Evolutionary conservation across 345 rosid genomes (phyloP).

Genomic region (thale cress (Arabidopsis thaliana)): DNA sequence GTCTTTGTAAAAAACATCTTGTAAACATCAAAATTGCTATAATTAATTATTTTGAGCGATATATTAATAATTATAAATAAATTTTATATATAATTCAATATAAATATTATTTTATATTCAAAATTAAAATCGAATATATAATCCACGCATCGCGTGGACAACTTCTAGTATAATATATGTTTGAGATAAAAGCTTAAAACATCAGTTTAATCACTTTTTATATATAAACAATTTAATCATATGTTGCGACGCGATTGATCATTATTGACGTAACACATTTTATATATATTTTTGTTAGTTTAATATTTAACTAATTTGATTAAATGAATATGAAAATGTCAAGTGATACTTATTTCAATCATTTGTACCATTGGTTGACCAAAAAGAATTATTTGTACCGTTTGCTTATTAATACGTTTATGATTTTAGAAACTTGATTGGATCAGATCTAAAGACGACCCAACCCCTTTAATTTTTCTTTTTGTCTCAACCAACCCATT

Average conservation of each 20-base stretch:
- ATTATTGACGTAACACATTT: neutral
- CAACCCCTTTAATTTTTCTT: neutral
- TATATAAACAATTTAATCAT: no score
- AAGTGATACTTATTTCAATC: conserved; percentile 7
- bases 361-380: conserved; percentile 18
- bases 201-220: no score
- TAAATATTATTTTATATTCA: no score
- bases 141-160: no score
- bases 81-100: no score
- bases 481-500: conserved; percentile 4
- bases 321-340: neutral
- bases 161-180: neutral
- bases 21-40: no score
- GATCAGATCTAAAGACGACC: conserved; percentile 3
- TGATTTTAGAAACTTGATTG: neutral
- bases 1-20: no score
- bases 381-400: neutral
- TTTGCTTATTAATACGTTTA: neutral
- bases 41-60: no score
- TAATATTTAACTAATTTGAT: neutral
- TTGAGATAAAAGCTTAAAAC: neutral
- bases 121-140: no score
- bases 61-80: no score
- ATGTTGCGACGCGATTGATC: neutral
- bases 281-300: neutral